Conservation (phyloP, 2,329 filamentous ascomycete genomes). For the Chaetomium strumarium region DNA sequence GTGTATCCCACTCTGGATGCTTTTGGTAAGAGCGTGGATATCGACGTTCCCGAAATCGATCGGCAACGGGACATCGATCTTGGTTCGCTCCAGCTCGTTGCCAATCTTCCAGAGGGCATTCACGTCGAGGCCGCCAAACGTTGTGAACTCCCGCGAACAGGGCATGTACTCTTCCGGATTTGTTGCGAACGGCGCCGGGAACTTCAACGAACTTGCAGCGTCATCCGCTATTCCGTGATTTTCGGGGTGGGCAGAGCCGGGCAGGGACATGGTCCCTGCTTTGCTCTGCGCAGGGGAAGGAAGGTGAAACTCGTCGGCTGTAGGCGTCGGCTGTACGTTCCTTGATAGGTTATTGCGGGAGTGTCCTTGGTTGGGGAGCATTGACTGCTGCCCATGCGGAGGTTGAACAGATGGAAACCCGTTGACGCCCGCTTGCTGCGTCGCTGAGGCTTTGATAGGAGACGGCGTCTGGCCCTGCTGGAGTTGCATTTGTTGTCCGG, state of each 20-base stretch:
- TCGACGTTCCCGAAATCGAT: slow-evolving; percentile 83
- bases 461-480: slow-evolving; percentile 35
- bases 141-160: slow-evolving; percentile 48
- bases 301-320: slow-evolving; percentile 37
- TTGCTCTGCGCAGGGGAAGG: slow-evolving; percentile 42
- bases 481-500: slow-evolving; percentile 34
- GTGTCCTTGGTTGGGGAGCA: slow-evolving; percentile 39
- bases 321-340: slow-evolving; percentile 42
- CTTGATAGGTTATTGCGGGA: slow-evolving; percentile 47
- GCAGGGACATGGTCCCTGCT: slow-evolving; percentile 37
- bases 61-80: slow-evolving; percentile 68
- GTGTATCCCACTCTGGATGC: slow-evolving; percentile 82
- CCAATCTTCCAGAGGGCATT: slow-evolving; percentile 59
- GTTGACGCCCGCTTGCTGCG: slow-evolving; percentile 43
- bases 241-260: slow-evolving; percentile 31
- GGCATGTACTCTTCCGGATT: slow-evolving; percentile 51
- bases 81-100: slow-evolving; percentile 59
- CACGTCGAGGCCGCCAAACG: slow-evolving; percentile 68
- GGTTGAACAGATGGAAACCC: slow-evolving; percentile 43
- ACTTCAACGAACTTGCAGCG: slow-evolving; percentile 24
- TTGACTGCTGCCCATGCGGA: slow-evolving; percentile 39
- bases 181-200: slow-evolving; percentile 34
- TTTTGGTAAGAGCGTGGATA: slow-evolving; percentile 81
- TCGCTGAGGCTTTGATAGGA: slow-evolving; percentile 41
- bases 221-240: slow-evolving; percentile 24